A percentile compares a stretch with the other conserved stretches of the same genome.
Conservation (phyloP, 768 basidiomycete species). For the Tephrocybe sp. region DNA sequence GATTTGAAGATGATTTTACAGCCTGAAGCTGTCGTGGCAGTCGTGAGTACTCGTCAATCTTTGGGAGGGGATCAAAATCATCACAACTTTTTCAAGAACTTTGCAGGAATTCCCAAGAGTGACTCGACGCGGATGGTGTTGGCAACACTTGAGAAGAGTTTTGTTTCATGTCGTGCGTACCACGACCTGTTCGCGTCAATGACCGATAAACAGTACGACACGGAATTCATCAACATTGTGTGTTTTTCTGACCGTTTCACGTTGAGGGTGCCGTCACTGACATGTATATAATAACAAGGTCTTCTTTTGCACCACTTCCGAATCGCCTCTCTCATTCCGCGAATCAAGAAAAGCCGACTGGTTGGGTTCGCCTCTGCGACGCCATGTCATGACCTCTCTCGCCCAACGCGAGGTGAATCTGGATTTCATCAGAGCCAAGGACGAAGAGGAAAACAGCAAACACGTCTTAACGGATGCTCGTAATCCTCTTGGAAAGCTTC, state of each 20-base stretch:
- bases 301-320: conserved; percentile 72
- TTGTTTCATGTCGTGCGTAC: conserved; percentile 79
- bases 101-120: conserved; percentile 69
- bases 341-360: conserved; percentile 53
- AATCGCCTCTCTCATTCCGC: conserved; percentile 57
- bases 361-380: conserved; percentile 66
- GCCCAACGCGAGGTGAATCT: conserved; percentile 53
- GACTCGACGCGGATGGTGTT: conserved; percentile 64
- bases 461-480: conserved; percentile 60
- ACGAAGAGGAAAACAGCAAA: conserved; percentile 36
- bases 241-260: conserved; percentile 17
- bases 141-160: conserved; percentile 66
- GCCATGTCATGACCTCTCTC: conserved; percentile 52
- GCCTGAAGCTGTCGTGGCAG: conserved; percentile 72
- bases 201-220: conserved; percentile 42
- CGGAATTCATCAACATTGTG: conserved; percentile 75
- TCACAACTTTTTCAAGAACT: conserved; percentile 53
- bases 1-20: conserved; percentile 63
- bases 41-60: conserved; percentile 48
- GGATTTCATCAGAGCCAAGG: conserved; percentile 32
- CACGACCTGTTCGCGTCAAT: conserved; percentile 58
- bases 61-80: background rate
- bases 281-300: conserved; percentile 45
- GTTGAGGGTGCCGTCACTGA: background rate
- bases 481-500: conserved; percentile 65